Base-by-base conservation (phyloP, 2,329 filamentous ascomycete genomes). In the Paraconiothyrium brasiliense region DNA sequence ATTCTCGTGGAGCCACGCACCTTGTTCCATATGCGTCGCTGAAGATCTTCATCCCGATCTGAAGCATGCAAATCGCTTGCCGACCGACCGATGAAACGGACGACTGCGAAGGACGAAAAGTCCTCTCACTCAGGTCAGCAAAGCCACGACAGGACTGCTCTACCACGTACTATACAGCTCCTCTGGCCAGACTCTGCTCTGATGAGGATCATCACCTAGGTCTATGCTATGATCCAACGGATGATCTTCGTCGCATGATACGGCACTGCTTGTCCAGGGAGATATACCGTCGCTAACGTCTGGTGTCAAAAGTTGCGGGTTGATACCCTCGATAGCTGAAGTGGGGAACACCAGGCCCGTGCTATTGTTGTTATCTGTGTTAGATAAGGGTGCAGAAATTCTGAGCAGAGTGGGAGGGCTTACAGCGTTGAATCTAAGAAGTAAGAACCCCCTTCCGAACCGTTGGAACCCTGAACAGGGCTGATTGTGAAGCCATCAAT, bases 171-270 rank as follows among this genome's bases (percentile, higher is more conserved):
- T 48, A 10, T 48, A 48, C 2, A 48, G 46, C 30, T 48, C 46
- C 16, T 48, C 46, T 1, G 46, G 46, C 46, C 46, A 48, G 24
- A 48, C 30, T n/a, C 46, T 30, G n/a, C 24, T 32, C 20, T 48
- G 46, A 10, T 48, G 46, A 11, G 24, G 11, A 48, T 30, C 22
- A 20, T 48, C 46, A 16, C 10, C 24, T 32, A 48, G 10, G 14
- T 48, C 24, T 48, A 48, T 48, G 46, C 46, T 48, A 32, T 48
- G 46, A 13, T 48, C 46, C 11, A 48, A 30, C 14, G 46, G 46
- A n/a, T 48, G 46, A 48, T 48, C 46, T 16, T 48, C 46, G 13
- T 48, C 46, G 24, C 24, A 30, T 48, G 24, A 30, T 16, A n/a
- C 24, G 20, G 46, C 30, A 30, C 46, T 13, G 24, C 46, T 48